phyloP scores from a whole-genome alignment of 2,329 filamentous ascomycete genomes.

The Exophiala sideris region DNA sequence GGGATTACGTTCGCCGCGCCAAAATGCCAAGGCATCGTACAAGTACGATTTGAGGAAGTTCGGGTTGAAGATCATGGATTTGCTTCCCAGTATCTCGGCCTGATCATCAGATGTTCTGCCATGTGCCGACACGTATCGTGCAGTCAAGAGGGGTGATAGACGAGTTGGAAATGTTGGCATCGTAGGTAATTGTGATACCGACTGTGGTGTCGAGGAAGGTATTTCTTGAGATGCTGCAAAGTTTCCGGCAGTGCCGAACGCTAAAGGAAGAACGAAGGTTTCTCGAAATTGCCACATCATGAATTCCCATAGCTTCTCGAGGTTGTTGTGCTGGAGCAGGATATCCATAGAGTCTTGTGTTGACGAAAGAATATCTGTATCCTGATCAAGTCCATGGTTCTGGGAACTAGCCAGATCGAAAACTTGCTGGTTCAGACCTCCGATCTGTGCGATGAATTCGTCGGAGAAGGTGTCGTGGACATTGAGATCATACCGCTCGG shows the following conservation, averaged over 20 bases:
- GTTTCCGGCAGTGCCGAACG: conserved; percentile 5
- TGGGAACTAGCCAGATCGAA: conserved; percentile 45
- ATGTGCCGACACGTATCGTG: conserved; percentile 40
- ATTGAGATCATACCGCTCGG: conserved; percentile 68
- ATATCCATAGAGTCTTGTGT: conserved; percentile 47
- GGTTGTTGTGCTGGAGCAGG: conserved; percentile 57
- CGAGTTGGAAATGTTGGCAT: conserved; percentile 39
- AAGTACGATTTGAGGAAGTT: conserved; percentile 64
- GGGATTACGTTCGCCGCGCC: conserved; percentile 71
- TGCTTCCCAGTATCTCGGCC: conserved; percentile 47
- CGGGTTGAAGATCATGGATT: conserved; percentile 65
- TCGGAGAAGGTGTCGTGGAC: conserved; percentile 68
- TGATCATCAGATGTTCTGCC: conserved; percentile 21
- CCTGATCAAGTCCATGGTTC: conserved; percentile 1
- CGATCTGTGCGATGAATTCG: conserved; percentile 72
- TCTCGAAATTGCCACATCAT: conserved; percentile 60
- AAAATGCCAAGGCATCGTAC: conserved; percentile 73
- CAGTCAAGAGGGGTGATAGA: conserved; percentile 44
- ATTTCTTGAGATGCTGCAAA: conserved; percentile 28
- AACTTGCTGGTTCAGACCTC: conserved; percentile 65
- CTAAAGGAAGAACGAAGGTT: conserved; percentile 43
- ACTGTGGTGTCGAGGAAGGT: conserved; percentile 23
- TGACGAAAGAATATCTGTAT: conserved; percentile 24
- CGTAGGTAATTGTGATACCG: conserved; percentile 34
- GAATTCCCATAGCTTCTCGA: conserved; percentile 58